Evolutionary conservation across 345 rosid species (phyloP), one percentile per base, ranked within the genome.

Genomic region (Lepidium sativum): DNA sequence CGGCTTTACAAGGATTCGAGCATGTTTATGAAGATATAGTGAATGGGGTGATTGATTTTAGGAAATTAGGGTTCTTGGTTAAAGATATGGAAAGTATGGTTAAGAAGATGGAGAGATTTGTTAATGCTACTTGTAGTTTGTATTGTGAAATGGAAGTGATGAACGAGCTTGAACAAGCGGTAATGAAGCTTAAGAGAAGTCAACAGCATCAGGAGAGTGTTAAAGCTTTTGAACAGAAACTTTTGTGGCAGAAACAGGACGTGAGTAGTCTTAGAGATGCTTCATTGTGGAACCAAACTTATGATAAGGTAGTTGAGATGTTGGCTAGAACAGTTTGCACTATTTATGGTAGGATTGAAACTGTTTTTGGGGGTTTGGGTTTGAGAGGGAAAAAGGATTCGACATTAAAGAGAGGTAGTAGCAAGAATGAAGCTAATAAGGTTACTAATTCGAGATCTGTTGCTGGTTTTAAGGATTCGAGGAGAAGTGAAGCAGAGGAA

Each of bases 171-270:
- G 99, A 92, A 53, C 97, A 82, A 61, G 89, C 87, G 1, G 72
- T 88, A 1, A 68, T 81, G 84, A 92, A 92, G 83, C 89, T 89
- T 55, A 96, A 81, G 66, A 65, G 79, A 27, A 87, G 82, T 55
- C 67, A 65, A 8, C 95, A 84, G 76, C 91, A 87, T 62, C 94
- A 89, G 75, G 94, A 82, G 77, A 89, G 90, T 59, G 78, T 81
- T 32, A 87, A 86, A 14, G 95, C 95, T 13, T 89, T 86, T 16
- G 90, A 92, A 77, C 99, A 92, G 91, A 92, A 89, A 68, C 69
- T 89, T 70, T 73, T 84, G 74, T 92, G 98, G 98, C 98, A 92
- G 83, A 92, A 66, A 73, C 97, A 92, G 66, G 97, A 92, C 11
- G 95, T 92, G 53, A 81, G 70, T 79, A 92, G 89, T 79, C 88